Percentiles rank a stretch among this genome's conserved stretches.
Evolutionary conservation across 352 stramenopile species (phyloP).

Genomic region (Phytophthora colocasiae): DNA sequence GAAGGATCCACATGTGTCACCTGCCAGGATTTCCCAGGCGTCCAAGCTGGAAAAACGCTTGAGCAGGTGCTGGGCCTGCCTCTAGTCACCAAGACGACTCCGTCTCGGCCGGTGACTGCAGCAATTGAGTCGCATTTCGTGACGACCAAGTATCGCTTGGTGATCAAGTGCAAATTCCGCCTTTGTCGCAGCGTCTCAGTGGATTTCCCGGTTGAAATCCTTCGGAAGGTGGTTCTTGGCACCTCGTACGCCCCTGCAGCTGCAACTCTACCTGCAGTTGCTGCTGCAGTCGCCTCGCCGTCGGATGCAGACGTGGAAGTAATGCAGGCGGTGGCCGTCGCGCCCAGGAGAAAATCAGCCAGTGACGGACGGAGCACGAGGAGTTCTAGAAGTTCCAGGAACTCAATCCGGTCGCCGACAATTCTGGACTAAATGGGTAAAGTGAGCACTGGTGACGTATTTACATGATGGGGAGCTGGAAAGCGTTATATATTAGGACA

Average conservation of each 20-base stretch:
- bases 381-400: conserved; percentile 30
- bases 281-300: conserved; percentile 14
- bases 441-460: conserved; percentile 8
- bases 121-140: conserved; percentile 38
- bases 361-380: conserved; percentile 26
- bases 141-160: conserved; percentile 39
- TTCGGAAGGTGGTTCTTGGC: conserved; percentile 27
- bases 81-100: conserved; percentile 29
- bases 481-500: conserved; percentile 28
- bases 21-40: conserved; percentile 38
- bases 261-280: conserved; percentile 24
- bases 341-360: conserved; percentile 30
- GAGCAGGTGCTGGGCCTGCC: conserved; percentile 42
- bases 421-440: conserved; percentile 11
- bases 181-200: conserved; percentile 40
- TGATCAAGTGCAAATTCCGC: conserved; percentile 46
- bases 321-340: conserved; percentile 23
- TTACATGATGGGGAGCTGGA: conserved; percentile 15
- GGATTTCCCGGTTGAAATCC: conserved; percentile 40
- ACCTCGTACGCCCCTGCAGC: conserved; percentile 16
- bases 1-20: conserved; percentile 35
- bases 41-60: conserved; percentile 31
- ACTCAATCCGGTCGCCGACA: conserved; percentile 26
- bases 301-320: conserved; percentile 20
- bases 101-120: conserved; percentile 24